A percentile compares a stretch with the other conserved stretches of the same genome.
Conservation (phyloP, 2,329 filamentous ascomycete genomes). For the Fusarium cyanostomum region DNA sequence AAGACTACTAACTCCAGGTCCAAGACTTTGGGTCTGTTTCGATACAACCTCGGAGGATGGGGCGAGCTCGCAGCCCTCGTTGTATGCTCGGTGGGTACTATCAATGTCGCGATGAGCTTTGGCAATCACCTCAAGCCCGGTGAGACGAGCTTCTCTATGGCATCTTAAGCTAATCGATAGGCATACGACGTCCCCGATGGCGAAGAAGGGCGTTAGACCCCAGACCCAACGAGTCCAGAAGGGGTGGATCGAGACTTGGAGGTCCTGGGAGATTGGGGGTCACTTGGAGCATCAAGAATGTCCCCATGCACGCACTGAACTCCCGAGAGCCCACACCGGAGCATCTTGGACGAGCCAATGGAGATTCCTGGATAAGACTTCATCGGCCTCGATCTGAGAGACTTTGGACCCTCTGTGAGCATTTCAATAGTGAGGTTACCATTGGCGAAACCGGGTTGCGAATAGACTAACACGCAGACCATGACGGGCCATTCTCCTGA, state of each 20-base stretch:
- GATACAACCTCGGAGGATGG: not conserved
- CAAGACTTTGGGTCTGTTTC: not conserved
- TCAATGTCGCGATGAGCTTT: constrained; percentile 40
- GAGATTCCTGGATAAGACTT: constrained; percentile 23
- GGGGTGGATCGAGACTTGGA: not conserved
- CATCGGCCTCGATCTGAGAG: not conserved
- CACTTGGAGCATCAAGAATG: not conserved
- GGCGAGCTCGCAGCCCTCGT: not conserved
- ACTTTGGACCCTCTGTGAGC: not conserved
- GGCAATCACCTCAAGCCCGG: constrained; percentile 39
- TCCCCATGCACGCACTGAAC: constrained; percentile 1
- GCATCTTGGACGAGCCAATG: constrained; percentile 22
- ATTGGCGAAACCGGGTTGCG: constrained; percentile 10
- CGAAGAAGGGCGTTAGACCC: not conserved
- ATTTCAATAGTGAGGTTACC: not conserved
- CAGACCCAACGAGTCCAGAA: not conserved
- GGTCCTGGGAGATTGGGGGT: not conserved
- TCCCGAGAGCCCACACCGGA: constrained; percentile 7
- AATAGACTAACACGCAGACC: constrained; percentile 13
- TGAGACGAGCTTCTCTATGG: not conserved
- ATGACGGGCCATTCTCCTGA: constrained; percentile 19
- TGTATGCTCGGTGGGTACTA: not conserved
- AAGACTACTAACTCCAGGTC: too few species aligned
- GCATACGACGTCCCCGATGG: not conserved
- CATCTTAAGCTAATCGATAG: not conserved